Base-by-base conservation (phyloP, 176 grass and related monocot genomes). In the Chloris gayana region DNA sequence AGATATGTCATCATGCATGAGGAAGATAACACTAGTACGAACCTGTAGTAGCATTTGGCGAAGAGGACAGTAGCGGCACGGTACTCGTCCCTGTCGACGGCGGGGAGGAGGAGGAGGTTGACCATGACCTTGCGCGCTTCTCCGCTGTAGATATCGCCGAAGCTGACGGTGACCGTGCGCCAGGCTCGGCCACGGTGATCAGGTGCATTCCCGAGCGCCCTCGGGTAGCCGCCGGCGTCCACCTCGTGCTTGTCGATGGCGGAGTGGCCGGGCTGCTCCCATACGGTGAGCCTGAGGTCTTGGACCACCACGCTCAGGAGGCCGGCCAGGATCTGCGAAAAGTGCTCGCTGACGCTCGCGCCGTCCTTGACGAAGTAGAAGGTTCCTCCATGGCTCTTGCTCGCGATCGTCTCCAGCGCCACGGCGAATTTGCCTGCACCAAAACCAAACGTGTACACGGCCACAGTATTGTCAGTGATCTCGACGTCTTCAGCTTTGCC, bases 371-470 rank as follows among this genome's bases (percentile, higher is more conserved):
- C 81, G 72, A 22, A 18, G 14, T 42, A 61, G 62, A 80, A 88
- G 19, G 87, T 89, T 24, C 87, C 87, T 53, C 87, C 87, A 1
- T 9, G 5, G 69, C 82, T 85, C 0, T 75, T 85, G 19, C 22
- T 31, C 2, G 87, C 76, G 18, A 89, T 74, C 32, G 38, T 58
- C 2, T 14, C 51, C 22, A 89, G 76, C 38, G 81, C 38, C 46
- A 24, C 6, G 19, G 47, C 19, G 19, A 56, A 32, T 3, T 74
- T 5, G 4, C 37, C 35, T 1, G 26, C 70, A 33, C 87, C 81
- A 25, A 89, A 89, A 29, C 82, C 87, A 41, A 89, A 89, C n/a
- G 87, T 89, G 63, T 89, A 82, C 6, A 89, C 82, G 0, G 87
- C 60, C 75, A 78, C 66, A n/a, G n/a, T n/a, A 9, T 70, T 8